phyloP scores from a whole-genome alignment of 2,329 filamentous ascomycete genomes.

The Paecilomyces sp. region DNA sequence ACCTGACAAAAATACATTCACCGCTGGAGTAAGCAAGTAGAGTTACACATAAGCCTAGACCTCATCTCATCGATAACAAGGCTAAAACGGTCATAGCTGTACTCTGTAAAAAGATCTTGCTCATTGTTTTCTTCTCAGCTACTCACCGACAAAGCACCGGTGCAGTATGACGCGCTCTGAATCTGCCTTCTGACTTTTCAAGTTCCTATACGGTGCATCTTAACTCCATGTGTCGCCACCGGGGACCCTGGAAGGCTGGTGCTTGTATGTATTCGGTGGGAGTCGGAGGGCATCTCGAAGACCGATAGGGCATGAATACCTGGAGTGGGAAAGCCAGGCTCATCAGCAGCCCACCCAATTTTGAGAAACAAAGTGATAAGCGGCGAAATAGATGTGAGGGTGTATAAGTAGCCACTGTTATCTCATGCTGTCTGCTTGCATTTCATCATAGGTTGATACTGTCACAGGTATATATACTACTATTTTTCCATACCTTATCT shows the following conservation, averaged over 20 bases:
- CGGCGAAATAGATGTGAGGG: not conserved
- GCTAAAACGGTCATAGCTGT: not conserved
- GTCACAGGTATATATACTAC: not conserved
- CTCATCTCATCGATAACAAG: not conserved
- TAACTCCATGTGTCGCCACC: not conserved
- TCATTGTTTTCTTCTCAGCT: not conserved
- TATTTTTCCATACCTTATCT: not conserved
- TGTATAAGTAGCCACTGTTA: conserved; percentile 4
- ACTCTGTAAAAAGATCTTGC: not conserved
- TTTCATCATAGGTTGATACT: not conserved
- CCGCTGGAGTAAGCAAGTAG: not conserved
- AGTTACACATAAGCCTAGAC: not conserved
- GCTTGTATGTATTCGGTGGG: not conserved
- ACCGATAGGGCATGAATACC: not conserved
- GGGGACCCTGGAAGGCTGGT: not conserved
- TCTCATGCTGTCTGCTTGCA: not conserved
- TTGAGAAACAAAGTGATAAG: not conserved
- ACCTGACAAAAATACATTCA: not conserved
- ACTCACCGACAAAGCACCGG: not conserved
- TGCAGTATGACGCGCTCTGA: not conserved
- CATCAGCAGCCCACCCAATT: not conserved
- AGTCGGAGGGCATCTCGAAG: not conserved
- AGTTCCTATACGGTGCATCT: not conserved
- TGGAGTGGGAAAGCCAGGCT: not conserved
- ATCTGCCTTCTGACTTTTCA: not conserved